Evolutionary conservation across 352 stramenopile genomes (phyloP).

Genomic region (Pythium dissimile): DNA sequence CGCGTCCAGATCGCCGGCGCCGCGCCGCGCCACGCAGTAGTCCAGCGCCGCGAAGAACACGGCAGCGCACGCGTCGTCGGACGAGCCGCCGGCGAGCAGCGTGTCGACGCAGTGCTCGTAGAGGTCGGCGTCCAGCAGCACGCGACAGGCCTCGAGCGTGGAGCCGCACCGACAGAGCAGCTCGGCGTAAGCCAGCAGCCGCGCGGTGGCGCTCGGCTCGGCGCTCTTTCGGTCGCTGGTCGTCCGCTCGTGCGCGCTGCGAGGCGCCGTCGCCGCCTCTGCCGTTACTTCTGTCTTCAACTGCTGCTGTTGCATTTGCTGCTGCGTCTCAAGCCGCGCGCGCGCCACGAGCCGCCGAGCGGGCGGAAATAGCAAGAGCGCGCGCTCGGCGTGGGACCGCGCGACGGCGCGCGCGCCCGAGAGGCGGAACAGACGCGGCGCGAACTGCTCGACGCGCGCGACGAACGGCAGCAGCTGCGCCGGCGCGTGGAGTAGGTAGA

Average conservation of each 20-base stretch:
- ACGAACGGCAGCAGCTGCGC: constrained; percentile 57
- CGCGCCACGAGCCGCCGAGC: constrained; percentile 40
- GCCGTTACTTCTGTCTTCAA: neutral
- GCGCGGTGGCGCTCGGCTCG: constrained; percentile 19
- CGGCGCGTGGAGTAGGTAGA: constrained; percentile 77
- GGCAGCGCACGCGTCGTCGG: constrained; percentile 9
- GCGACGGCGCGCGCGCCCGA: constrained; percentile 29
- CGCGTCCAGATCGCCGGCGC: constrained; percentile 37
- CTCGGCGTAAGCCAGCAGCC: constrained; percentile 57
- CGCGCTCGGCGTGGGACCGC: constrained; percentile 66
- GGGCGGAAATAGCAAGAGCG: constrained; percentile 59
- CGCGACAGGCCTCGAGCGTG: constrained; percentile 48
- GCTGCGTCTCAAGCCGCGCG: constrained; percentile 11
- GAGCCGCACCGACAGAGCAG: constrained; percentile 52
- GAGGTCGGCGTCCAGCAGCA: constrained; percentile 57
- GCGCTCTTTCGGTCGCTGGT: neutral
- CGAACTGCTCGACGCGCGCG: constrained; percentile 48
- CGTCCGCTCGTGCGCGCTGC: neutral
- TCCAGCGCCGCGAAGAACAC: constrained; percentile 71
- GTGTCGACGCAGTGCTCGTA: constrained; percentile 57
- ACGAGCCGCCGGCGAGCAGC: constrained; percentile 12
- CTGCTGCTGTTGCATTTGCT: neutral
- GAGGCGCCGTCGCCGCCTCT: neutral
- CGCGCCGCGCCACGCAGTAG: constrained; percentile 53
- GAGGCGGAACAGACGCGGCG: constrained; percentile 65